Evolutionary conservation across 179 eudicot genomes (phyloP).

Genomic region (Nepenthes alata): DNA sequence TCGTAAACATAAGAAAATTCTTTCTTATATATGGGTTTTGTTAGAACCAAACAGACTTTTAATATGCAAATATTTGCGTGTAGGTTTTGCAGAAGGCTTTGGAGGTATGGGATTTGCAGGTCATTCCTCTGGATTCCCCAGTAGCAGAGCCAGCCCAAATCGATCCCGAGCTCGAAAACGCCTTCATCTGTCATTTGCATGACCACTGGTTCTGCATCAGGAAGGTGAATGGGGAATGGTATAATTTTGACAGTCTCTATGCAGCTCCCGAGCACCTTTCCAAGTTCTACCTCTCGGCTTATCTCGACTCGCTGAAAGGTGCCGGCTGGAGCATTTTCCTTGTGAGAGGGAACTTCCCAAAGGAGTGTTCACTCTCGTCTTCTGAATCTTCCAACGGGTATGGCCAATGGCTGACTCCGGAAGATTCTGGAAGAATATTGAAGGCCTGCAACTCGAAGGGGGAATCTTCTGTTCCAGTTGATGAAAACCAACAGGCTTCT

Average conservation of each 20-base stretch:
- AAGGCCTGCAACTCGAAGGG: conserved; percentile 53
- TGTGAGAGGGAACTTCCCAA: conserved; percentile 81
- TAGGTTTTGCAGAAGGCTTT: conserved; percentile 89
- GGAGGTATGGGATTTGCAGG: conserved; percentile 93
- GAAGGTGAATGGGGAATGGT: conserved; percentile 92
- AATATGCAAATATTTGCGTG: not conserved
- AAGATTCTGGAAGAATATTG: conserved; percentile 66
- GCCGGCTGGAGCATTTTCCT: conserved; percentile 92
- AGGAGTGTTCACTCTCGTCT: conserved; percentile 64
- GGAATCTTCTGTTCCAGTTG: conserved; percentile 18
- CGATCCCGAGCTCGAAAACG: conserved; percentile 79
- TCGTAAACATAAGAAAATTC: too few species aligned
- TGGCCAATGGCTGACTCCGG: conserved; percentile 83
- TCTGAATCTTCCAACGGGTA: conserved; percentile 63
- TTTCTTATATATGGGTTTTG: too few species aligned
- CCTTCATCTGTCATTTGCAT: conserved; percentile 79
- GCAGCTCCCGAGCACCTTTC: conserved; percentile 93
- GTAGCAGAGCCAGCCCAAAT: conserved; percentile 83
- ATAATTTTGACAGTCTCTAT: conserved; percentile 82
- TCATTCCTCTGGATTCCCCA: conserved; percentile 74
- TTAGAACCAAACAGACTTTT: not conserved
- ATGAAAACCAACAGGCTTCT: conserved; percentile 11
- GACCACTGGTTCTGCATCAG: conserved; percentile 96
- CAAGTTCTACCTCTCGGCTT: conserved; percentile 83
- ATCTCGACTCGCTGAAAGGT: conserved; percentile 62